phyloP scores from a whole-genome alignment of 768 basidiomycete species.

The Russula ochroleuca region DNA sequence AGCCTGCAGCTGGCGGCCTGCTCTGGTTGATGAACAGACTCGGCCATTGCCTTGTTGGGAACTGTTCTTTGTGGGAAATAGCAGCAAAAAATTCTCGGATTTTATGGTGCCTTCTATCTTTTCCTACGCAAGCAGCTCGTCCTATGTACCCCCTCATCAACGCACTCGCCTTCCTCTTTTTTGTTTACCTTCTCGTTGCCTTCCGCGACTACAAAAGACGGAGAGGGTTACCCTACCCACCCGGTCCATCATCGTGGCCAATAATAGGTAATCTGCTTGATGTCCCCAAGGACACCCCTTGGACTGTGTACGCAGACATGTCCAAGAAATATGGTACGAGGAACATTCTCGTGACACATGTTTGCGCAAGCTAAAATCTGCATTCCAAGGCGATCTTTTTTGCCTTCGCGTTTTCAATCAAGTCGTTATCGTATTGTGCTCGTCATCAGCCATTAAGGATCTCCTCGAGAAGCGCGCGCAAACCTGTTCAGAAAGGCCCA shows the following conservation, averaged over 20 bases:
- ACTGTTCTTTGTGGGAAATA: too few species aligned
- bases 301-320: background rate
- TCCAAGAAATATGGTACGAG: constrained; percentile 6
- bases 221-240: constrained; percentile 12
- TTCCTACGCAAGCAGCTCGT: too few species aligned
- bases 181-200: background rate
- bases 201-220: background rate
- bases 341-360: background rate
- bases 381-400: background rate
- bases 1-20: too few species aligned
- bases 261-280: constrained; percentile 12
- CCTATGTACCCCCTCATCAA: too few species aligned
- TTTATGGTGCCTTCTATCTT: too few species aligned
- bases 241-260: background rate
- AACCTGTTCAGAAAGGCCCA: constrained; percentile 5
- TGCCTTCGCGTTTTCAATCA: constrained; percentile 40
- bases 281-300: constrained; percentile 2
- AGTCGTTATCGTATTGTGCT: constrained; percentile 48
- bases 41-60: too few species aligned
- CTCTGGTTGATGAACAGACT: too few species aligned
- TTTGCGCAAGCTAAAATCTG: background rate
- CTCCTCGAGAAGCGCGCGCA: constrained; percentile 51
- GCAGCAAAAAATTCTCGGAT: too few species aligned
- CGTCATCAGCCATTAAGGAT: constrained; percentile 41
- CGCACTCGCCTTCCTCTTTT: background rate